phyloP scores from a whole-genome alignment of 2,329 filamentous ascomycete species.

The Pseudodiploospora longispora region DNA sequence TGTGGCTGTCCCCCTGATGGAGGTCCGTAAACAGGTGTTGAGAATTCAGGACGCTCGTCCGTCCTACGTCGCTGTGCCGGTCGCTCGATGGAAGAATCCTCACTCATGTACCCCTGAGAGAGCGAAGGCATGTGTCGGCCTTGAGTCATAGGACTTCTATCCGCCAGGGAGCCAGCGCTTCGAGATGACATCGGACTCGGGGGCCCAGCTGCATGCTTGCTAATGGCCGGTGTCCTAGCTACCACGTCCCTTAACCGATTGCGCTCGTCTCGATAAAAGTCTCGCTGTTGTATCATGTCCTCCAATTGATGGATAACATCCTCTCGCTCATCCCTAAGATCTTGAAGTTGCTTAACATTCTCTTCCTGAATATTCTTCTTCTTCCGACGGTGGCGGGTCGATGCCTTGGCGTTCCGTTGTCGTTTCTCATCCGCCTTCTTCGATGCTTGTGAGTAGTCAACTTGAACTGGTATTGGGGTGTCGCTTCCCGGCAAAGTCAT shows the following conservation, averaged over 20 bases:
- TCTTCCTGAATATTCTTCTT: constrained; percentile 77
- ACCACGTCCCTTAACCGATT: constrained; percentile 64
- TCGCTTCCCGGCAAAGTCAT: constrained; percentile 31
- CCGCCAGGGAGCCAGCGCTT: constrained; percentile 26
- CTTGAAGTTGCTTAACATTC: constrained; percentile 59
- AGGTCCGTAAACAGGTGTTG: constrained; percentile 31
- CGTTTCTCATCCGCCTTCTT: constrained; percentile 79
- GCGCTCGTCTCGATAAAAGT: constrained; percentile 66
- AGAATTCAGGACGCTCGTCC: constrained; percentile 37
- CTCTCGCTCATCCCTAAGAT: constrained; percentile 59
- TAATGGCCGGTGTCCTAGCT: constrained; percentile 48
- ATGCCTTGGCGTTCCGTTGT: constrained; percentile 76
- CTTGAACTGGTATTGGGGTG: constrained; percentile 49
- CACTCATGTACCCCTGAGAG: constrained; percentile 29
- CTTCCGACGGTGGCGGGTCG: constrained; percentile 70
- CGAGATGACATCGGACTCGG: constrained; percentile 39
- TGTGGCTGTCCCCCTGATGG: constrained; percentile 24
- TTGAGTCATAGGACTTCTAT: constrained; percentile 28
- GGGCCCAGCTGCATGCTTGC: constrained; percentile 43
- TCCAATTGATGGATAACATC: constrained; percentile 51
- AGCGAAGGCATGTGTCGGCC: constrained; percentile 19
- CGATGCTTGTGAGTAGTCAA: constrained; percentile 76
- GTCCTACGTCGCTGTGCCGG: constrained; percentile 39
- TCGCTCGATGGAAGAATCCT: constrained; percentile 36
- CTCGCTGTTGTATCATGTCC: constrained; percentile 52